These are phyloP conservation scores for Incumbomyces lentus DNA, from an alignment of 2,329 filamentous ascomycete species.

Conservation along the genomic window DNA sequence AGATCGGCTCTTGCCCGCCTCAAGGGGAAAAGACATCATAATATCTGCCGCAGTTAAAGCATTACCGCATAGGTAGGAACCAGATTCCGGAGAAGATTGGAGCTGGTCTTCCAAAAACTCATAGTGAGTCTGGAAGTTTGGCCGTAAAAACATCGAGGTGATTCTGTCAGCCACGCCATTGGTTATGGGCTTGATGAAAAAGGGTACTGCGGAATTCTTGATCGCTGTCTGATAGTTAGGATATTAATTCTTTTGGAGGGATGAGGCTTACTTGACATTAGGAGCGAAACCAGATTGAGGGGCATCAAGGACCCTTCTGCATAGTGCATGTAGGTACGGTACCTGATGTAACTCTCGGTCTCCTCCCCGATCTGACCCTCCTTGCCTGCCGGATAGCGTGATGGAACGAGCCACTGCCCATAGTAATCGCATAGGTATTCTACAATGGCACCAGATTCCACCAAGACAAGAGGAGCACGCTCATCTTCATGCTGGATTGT, in stretches of 20 bases:
- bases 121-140: conserved; percentile 33
- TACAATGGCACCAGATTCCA: conserved; percentile 70
- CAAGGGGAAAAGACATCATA: conserved; percentile 37
- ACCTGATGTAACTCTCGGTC: conserved; percentile 50
- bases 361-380: conserved; percentile 48
- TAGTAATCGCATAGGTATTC: conserved; percentile 71
- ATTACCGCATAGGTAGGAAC: conserved; percentile 33
- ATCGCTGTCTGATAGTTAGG: conserved; percentile 28
- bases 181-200: conserved; percentile 59
- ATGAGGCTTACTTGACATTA: conserved; percentile 1
- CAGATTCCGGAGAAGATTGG: conserved; percentile 30
- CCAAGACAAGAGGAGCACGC: conserved; percentile 51
- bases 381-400: conserved; percentile 42
- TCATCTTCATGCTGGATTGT: conserved; percentile 45
- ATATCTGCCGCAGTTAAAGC: conserved; percentile 38
- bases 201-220: conserved; percentile 48
- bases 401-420: conserved; percentile 38
- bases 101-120: conserved; percentile 37
- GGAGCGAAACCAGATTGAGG: conserved; percentile 33
- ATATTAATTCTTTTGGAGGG: neutral
- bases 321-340: conserved; percentile 69
- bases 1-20: conserved; percentile 27
- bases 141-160: conserved; percentile 29
- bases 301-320: conserved; percentile 76
- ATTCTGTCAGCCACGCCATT: conserved; percentile 40